Evolutionary conservation across 1,139 yeast species (phyloP), one percentile per base, ranked within the genome.

Genomic region (Hemisphaericaspora xylofermentans): DNA sequence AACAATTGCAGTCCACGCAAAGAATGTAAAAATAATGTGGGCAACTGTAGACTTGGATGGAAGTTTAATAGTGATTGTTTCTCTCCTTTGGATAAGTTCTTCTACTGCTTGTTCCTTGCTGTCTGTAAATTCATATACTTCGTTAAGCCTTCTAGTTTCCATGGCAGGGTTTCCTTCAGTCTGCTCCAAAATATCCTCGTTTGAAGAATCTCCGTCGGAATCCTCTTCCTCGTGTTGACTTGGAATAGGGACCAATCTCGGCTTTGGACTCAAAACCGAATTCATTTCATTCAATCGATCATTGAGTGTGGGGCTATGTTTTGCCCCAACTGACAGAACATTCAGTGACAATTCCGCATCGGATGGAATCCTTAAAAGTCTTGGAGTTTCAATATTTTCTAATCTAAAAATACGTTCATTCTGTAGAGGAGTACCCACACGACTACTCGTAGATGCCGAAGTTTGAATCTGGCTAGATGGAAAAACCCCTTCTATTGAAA

Each of bases 1-100:
- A 2, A 66, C 56, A 10, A 67, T 25, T 2, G 57, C 16, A 2
- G 65, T 24, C 75, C 74, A 70, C 3, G 62, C 38, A 8, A 50
- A 15, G 16, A 24, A 61, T 36, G 52, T 52, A 53, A 25, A 45
- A 22, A 31, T 51, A 18, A 25, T 48, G 31, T 19, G 48, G 22
- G 33, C 39, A 21, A 35, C 37, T 2, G 43, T 32, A 17, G 29
- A 8, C 18, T 21, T 24, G 6, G 6, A 4, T 19, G 49, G 39
- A 12, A 44, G 38, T 30, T 28, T 38, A 21, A 18, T 32, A n/a
- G 33, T 33, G 10, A 36, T 9, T 31, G 40, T 48, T 22, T 48
- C 49, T 9, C 46, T 51, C 17, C 31, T 30, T 26, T 35, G 18
- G 3, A 24, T 13, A 3, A 17, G 22, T 14, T 35, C 32, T 17